Evolutionary conservation across 1,284 basidiomycete species (phyloP), one percentile per base, ranked within the genome.

Genomic region (Trichosporon sp.): DNA sequence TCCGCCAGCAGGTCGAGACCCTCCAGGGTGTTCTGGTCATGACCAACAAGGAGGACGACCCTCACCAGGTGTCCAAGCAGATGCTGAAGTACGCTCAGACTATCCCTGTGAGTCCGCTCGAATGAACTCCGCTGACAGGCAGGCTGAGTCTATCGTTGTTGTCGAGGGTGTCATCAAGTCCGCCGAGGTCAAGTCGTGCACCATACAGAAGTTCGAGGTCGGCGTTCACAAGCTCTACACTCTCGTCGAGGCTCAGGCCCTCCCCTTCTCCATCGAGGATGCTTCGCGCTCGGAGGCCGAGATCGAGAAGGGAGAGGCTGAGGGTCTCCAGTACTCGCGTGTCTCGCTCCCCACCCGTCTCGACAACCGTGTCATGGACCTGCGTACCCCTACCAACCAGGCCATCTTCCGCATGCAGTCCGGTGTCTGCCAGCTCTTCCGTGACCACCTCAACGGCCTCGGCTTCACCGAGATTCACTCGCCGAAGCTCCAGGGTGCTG

Each of bases 321-420:
- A 92, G 64, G 87, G 66, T 37, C 19, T 85, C 56, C 85, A 87
- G 68, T 84, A 83, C 70, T 83, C 83, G 26, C 85, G 86, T 71
- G 94, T 98, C 54, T 87, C 92, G 19, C 88, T 97, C 68, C 93
- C 97, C 79, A 98, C 96, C 8, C 91, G 97, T 70, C 89, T 99
- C 70, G 95, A 98, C 86, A 95, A 96, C 86, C 90, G 97, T 72
- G 90, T 98, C 46, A 87, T 99, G 75, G 97, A 99, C 83, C 89
- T 99, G 61, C 89, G 97, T 91, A 98, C 96, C 5, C 91, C 91
- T 81, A 94, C 94, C 69, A 99, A 97, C 85, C 96, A 98, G 86
- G 94, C 96, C 31, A 91, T 99, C 75, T 99, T 99, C 88, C 92
- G 88, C 77, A 85, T 99, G 69, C 94, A 96, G 81, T 91, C 93